These are phyloP conservation scores for Fusarium sp. DNA, from an alignment of 2,329 filamentous ascomycete species.

Conservation along the genomic window DNA sequence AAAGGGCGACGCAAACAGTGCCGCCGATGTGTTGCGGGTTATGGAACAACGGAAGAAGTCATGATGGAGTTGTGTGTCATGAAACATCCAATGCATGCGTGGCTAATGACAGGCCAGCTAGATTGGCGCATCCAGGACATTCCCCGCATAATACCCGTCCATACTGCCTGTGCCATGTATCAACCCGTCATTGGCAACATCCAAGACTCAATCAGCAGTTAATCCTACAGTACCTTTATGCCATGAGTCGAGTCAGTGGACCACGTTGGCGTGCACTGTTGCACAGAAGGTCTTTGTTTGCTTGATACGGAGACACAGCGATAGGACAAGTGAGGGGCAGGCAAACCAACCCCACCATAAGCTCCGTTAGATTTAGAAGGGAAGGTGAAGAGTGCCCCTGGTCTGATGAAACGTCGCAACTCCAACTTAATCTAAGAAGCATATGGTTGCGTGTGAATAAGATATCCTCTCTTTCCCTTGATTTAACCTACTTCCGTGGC, in stretches of 20 bases:
- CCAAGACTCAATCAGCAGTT: background rate
- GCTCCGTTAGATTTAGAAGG: conserved; percentile 20
- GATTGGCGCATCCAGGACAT: conserved; percentile 7
- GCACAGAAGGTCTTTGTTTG: background rate
- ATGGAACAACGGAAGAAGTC: conserved; percentile 67
- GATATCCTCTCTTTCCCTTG: background rate
- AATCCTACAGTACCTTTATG: background rate
- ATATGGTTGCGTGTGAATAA: background rate
- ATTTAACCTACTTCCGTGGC: background rate
- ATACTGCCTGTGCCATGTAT: background rate
- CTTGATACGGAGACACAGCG: background rate
- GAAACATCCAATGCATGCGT: conserved; percentile 3
- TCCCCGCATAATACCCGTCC: background rate
- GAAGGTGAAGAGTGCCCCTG: conserved; percentile 9
- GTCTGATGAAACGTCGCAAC: conserved; percentile 32
- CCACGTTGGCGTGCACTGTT: conserved; percentile 16
- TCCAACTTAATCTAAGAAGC: conserved; percentile 26
- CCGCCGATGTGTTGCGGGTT: conserved; percentile 79
- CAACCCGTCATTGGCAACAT: background rate
- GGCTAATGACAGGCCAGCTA: conserved; percentile 2
- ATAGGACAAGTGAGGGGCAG: conserved; percentile 32
- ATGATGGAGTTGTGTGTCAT: conserved; percentile 32
- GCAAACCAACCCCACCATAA: conserved; percentile 35
- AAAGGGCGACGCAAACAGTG: conserved; percentile 80
- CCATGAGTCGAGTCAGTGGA: conserved; percentile 3